Conservation (phyloP, 2,329 filamentous ascomycete genomes). For the Colletotrichum sp. region DNA sequence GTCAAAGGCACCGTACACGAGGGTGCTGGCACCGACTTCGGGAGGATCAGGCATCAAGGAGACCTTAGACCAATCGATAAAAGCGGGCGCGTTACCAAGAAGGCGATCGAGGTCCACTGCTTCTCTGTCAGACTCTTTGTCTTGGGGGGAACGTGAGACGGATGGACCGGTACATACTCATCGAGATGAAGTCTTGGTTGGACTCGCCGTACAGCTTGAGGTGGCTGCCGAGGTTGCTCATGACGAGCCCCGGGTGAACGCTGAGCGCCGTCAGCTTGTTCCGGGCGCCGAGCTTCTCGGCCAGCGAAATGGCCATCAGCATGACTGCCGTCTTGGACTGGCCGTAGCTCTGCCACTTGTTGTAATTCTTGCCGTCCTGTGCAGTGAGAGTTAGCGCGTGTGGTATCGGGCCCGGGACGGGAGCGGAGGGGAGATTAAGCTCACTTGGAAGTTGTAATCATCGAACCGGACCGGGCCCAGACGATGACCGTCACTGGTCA, state of each 20-base stretch:
- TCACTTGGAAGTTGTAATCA: slow-evolving; percentile 36
- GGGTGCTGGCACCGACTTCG: slow-evolving; percentile 36
- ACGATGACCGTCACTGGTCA: slow-evolving; percentile 38
- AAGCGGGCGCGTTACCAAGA: slow-evolving; percentile 27
- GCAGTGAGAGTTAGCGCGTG: slow-evolving; percentile 19
- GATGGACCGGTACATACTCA: neutral
- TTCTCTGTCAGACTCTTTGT: neutral
- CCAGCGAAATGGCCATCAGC: neutral
- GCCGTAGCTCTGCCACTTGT: slow-evolving; percentile 38
- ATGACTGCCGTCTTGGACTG: slow-evolving; percentile 44
- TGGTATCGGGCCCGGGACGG: no score
- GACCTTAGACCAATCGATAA: slow-evolving; percentile 1
- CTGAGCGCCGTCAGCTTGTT: neutral
- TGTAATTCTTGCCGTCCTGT: slow-evolving; percentile 25
- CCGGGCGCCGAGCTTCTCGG: slow-evolving; percentile 10
- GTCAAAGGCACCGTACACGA: slow-evolving; percentile 42
- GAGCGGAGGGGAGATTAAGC: neutral
- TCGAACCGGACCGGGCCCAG: slow-evolving; percentile 34
- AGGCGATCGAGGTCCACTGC: slow-evolving; percentile 22
- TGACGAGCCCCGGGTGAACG: slow-evolving; percentile 5
- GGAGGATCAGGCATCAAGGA: neutral
- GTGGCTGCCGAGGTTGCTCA: slow-evolving; percentile 4
- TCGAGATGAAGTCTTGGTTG: neutral
- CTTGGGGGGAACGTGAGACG: neutral
- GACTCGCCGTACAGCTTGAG: neutral